A percentile compares a stretch with the other conserved stretches of the same genome.
These are phyloP conservation scores for Colletotrichum sp. DNA, from an alignment of 2,329 filamentous ascomycete species.

Conservation along the genomic window DNA sequence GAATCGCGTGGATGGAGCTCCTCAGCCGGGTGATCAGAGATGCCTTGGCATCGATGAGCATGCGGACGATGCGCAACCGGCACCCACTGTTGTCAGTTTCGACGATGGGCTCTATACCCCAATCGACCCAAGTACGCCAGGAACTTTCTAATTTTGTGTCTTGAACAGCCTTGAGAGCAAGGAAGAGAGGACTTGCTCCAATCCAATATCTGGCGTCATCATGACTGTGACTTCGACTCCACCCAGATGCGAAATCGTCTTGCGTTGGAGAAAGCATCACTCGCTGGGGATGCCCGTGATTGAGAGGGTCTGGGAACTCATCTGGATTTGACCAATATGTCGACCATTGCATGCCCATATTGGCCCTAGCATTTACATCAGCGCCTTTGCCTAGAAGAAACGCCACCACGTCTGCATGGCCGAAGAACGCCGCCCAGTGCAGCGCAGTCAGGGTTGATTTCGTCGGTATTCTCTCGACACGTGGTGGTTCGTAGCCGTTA, in stretches of 20 bases:
- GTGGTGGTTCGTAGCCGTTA: too few species aligned
- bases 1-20: background rate
- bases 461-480: background rate
- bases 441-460: background rate
- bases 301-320: accelerated
- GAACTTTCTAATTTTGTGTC: background rate
- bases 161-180: background rate
- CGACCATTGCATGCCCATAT: background rate
- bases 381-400: background rate
- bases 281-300: accelerated
- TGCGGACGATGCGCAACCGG: background rate
- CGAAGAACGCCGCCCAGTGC: background rate
- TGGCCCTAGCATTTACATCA: background rate
- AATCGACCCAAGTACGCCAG: background rate
- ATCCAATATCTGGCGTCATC: background rate
- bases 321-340: accelerated
- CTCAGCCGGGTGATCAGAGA: background rate
- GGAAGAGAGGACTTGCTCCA: background rate
- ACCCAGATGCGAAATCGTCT: background rate
- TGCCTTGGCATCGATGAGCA: background rate
- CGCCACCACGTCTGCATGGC: background rate
- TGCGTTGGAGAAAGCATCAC: accelerated
- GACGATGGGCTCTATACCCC: accelerated
- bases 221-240: background rate
- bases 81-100: background rate